Evolutionary conservation across 305 asterid species (phyloP).

Genomic region (Salvia sclarea): DNA sequence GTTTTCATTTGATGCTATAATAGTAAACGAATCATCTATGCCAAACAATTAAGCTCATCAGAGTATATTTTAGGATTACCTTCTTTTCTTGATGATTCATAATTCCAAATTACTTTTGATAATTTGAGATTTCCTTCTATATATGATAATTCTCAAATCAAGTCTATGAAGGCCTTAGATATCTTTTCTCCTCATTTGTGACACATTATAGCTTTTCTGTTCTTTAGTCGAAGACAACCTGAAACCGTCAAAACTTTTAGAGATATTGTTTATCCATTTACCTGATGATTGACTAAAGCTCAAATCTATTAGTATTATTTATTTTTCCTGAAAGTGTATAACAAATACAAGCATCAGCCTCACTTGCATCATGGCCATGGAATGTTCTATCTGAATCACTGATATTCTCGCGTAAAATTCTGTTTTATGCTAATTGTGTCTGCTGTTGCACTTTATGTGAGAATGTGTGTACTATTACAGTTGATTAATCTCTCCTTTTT

Average conservation of each 20-base stretch:
- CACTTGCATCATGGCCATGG: background rate
- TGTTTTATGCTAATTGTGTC: conserved; percentile 1
- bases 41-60: conserved; percentile 6
- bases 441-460: background rate
- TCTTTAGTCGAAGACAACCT: conserved; percentile 9
- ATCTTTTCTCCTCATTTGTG: background rate
- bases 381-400: conserved; percentile 15
- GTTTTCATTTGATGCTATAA: conserved; percentile 14
- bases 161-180: background rate
- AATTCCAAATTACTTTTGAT: background rate
- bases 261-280: background rate
- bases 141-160: conserved; percentile 10
- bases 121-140: conserved; percentile 2
- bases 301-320: background rate
- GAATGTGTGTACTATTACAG: background rate
- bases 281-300: background rate
- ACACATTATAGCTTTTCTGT: background rate
- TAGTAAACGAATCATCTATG: background rate
- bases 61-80: conserved; percentile 1
- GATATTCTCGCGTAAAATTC: conserved; percentile 1
- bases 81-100: conserved; percentile 16
- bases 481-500: background rate
- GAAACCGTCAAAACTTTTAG: background rate
- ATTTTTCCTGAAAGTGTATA: background rate
- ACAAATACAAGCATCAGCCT: background rate